phyloP scores from a whole-genome alignment of 441 rosid species.

The Melianthus villosus region DNA sequence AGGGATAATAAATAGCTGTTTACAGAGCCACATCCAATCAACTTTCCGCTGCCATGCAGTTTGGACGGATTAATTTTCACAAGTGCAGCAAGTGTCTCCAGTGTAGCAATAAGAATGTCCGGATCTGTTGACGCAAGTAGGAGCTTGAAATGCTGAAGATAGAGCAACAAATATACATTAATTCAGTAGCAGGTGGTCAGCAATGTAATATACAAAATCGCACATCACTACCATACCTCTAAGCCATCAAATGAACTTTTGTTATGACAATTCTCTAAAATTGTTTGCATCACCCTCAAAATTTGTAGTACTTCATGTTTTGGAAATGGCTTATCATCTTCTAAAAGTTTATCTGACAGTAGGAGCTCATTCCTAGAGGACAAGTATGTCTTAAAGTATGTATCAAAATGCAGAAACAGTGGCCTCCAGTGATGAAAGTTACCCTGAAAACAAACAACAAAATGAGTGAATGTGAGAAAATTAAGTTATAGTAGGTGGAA shows the following conservation, averaged over 20 bases:
- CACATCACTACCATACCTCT: too few species aligned
- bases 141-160: background rate
- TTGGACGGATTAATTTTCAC: too few species aligned
- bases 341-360: constrained; percentile 55
- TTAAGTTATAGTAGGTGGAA: constrained; percentile 6
- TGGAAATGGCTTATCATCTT: constrained; percentile 65
- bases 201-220: too few species aligned
- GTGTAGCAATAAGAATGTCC: constrained; percentile 85
- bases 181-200: background rate
- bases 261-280: constrained; percentile 89
- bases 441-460: constrained; percentile 33
- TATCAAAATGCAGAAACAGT: constrained; percentile 84
- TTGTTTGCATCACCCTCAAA: constrained; percentile 77
- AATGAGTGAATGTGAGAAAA: too few species aligned
- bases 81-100: constrained; percentile 79
- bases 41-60: too few species aligned
- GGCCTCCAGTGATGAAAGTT: constrained; percentile 99
- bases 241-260: constrained; percentile 97
- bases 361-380: constrained; percentile 81
- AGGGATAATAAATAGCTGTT: constrained; percentile 72
- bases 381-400: constrained; percentile 77
- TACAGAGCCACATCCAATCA: constrained; percentile 59
- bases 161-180: background rate
- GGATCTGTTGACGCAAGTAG: constrained; percentile 89
- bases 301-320: constrained; percentile 78